Evolutionary conservation across 257 asterid genomes (phyloP).

Genomic region (Przewalskia tangutica): DNA sequence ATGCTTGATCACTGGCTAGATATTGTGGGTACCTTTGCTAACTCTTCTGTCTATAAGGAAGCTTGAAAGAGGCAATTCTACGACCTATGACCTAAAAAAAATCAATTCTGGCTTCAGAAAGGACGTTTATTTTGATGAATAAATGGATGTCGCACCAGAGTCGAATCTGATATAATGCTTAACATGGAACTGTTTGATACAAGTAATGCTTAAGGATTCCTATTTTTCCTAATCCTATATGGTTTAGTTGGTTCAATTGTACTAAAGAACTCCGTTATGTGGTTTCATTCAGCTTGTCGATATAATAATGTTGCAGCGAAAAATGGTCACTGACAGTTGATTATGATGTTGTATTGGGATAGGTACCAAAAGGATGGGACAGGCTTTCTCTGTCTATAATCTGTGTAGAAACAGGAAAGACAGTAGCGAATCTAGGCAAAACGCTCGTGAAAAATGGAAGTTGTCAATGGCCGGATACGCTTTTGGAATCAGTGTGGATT

Average conservation of each 20-base stretch:
- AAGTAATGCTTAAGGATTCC: not conserved
- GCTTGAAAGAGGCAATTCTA: no score
- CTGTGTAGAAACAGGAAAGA: conserved; percentile 63
- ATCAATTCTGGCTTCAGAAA: no score
- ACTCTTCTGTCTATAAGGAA: no score
- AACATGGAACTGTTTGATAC: not conserved
- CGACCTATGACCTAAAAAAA: not conserved
- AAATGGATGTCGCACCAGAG: not conserved
- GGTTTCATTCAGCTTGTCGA: not conserved
- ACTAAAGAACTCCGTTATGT: not conserved
- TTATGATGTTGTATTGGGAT: conserved; percentile 2
- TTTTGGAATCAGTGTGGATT: conserved; percentile 58
- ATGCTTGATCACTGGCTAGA: no score
- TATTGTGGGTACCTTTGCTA: no score
- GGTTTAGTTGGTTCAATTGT: not conserved
- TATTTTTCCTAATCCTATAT: not conserved
- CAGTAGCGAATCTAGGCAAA: conserved; percentile 58
- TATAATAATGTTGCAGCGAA: not conserved
- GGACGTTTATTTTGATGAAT: no score
- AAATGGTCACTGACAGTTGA: not conserved
- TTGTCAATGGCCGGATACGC: conserved; percentile 74
- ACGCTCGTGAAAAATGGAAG: conserved; percentile 52
- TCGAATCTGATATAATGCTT: not conserved
- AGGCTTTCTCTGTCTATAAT: conserved; percentile 48
- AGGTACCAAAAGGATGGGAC: conserved; percentile 99